These are phyloP conservation scores for Escovopsis sp. DNA, from an alignment of 2,329 filamentous ascomycete species.

Conservation along the genomic window DNA sequence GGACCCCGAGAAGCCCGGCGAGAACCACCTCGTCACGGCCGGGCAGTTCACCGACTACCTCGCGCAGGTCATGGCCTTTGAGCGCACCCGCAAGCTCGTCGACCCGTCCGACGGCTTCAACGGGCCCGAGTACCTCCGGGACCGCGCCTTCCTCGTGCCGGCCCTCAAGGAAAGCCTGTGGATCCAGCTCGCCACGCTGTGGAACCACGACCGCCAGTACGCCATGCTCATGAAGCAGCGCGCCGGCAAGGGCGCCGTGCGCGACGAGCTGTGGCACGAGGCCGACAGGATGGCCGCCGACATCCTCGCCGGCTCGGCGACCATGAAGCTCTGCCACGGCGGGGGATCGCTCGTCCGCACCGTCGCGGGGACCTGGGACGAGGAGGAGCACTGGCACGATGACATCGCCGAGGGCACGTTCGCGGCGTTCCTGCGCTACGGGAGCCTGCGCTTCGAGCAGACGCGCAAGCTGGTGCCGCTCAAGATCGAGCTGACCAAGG, in stretches of 20 bases:
- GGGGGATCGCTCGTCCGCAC: conserved; percentile 11
- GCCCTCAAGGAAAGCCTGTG: conserved; percentile 7
- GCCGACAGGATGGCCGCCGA: conserved; percentile 15
- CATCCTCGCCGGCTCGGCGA: conserved; percentile 15
- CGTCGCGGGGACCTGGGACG: conserved; percentile 16
- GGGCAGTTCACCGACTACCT: conserved; percentile 16
- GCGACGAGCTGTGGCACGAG: conserved; percentile 8
- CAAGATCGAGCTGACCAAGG: too few relatives aligned
- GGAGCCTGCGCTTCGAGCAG: conserved; percentile 20
- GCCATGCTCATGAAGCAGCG: conserved; percentile 10
- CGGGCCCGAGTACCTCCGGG: conserved; percentile 18
- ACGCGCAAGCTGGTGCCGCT: conserved; percentile 11
- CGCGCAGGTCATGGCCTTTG: conserved; percentile 15
- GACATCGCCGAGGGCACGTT: conserved; percentile 19
- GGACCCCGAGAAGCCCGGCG: too few relatives aligned
- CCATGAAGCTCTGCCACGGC: conserved; percentile 23
- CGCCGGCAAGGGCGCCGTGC: conserved; percentile 9
- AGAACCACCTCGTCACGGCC: conserved; percentile 5
- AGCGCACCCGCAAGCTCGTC: conserved; percentile 19
- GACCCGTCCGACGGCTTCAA: conserved; percentile 20
- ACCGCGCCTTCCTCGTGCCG: conserved; percentile 16
- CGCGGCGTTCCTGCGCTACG: conserved; percentile 21
- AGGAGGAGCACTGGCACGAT: conserved; percentile 16
- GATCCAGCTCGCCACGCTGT: background rate
- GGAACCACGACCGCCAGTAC: conserved; percentile 8